Conservation (phyloP, 805 yeast genomes). For the Candida morakotiae region DNA sequence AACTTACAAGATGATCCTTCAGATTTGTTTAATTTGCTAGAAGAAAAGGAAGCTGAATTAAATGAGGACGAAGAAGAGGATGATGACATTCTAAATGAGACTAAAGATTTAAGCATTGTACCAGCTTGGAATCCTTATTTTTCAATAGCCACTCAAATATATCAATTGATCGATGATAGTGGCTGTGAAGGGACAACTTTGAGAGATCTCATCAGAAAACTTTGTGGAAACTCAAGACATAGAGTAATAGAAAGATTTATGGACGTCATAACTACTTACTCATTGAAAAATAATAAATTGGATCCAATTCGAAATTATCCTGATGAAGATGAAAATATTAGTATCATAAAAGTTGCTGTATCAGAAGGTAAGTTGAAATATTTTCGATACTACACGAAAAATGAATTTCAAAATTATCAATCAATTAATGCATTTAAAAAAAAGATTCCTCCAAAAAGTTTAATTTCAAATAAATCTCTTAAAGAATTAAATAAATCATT, state of each 20-base stretch:
- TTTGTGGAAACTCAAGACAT: conserved; percentile 54
- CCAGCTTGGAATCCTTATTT: conserved; percentile 49
- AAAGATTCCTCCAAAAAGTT: neutral
- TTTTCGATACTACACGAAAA: conserved; percentile 48
- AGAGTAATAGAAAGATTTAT: conserved; percentile 50
- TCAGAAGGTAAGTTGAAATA: conserved; percentile 71
- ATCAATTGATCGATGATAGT: conserved; percentile 38
- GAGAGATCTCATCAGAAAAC: conserved; percentile 43
- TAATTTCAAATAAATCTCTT: conserved; percentile 1
- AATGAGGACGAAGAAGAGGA: conserved; percentile 21
- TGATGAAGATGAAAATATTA: conserved; percentile 23
- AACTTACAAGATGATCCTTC: conserved; percentile 47
- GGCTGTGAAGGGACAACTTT: conserved; percentile 55
- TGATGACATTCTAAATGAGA: conserved; percentile 21
- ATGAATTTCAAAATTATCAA: conserved; percentile 9
- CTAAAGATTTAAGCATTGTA: conserved; percentile 14
- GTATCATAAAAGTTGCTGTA: conserved; percentile 60
- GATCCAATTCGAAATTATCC: conserved; percentile 21
- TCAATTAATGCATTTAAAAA: conserved; percentile 5
- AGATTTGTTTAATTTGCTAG: conserved; percentile 15
- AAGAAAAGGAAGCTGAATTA: conserved; percentile 2
- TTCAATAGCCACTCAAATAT: conserved; percentile 65
- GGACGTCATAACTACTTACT: conserved; percentile 44
- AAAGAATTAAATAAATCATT: conserved; percentile 1
- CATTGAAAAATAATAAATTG: conserved; percentile 23